Evolutionary conservation across 495 filamentous ascomycete genomes (phyloP).

Genomic region (Baudoinia panamericana): DNA sequence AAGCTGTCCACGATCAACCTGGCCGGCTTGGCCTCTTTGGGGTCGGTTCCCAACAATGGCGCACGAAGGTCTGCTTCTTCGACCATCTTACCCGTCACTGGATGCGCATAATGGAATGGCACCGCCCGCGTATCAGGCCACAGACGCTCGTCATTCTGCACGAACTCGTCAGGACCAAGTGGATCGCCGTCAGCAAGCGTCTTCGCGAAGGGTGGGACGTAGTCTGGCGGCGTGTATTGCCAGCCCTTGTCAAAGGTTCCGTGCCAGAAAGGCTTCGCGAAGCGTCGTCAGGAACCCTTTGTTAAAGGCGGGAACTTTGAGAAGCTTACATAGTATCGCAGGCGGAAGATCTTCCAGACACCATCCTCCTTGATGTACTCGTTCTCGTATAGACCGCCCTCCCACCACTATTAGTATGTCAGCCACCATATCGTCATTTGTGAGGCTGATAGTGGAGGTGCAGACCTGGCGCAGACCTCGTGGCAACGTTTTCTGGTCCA

Average conservation of each 20-base stretch:
- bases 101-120: slow-evolving; percentile 44
- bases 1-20: slow-evolving; percentile 7
- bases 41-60: slow-evolving; percentile 33
- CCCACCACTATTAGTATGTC: slow-evolving; percentile 40
- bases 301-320: background rate
- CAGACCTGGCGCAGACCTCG: slow-evolving; percentile 34
- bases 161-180: slow-evolving; percentile 39
- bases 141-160: slow-evolving; percentile 38
- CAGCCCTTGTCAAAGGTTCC: slow-evolving; percentile 40
- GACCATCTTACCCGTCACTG: slow-evolving; percentile 36
- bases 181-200: slow-evolving; percentile 36
- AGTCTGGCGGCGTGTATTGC: slow-evolving; percentile 40
- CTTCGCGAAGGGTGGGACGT: slow-evolving; percentile 35
- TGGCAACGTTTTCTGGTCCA: slow-evolving; percentile 34
- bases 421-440: no score
- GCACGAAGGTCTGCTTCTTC: slow-evolving; percentile 37
- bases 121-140: slow-evolving; percentile 45
- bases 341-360: slow-evolving; percentile 41
- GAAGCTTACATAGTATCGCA: slow-evolving; percentile 41
- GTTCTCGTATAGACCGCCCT: slow-evolving; percentile 46
- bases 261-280: slow-evolving; percentile 32
- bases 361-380: slow-evolving; percentile 47
- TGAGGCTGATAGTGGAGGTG: background rate
- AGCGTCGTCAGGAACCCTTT: background rate
- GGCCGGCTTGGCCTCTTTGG: slow-evolving; percentile 7